Evolutionary conservation across 179 eudicot genomes (phyloP), one percentile per base, ranked within the genome.

Genomic region (Silene noctiflora): DNA sequence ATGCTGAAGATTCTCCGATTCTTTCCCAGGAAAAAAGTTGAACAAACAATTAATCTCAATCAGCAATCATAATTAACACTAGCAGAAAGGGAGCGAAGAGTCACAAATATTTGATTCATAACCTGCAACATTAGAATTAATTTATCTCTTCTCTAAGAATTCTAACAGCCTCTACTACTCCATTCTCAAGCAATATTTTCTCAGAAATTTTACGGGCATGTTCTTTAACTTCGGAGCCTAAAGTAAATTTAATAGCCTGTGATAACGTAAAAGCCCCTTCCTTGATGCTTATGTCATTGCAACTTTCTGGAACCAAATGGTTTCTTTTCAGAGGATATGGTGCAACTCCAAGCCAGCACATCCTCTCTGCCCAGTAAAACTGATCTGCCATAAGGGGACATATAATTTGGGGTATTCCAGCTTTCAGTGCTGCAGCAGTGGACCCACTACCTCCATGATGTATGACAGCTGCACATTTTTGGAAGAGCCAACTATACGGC

Each of bases 381-480:
- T 96, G 98, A 85, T 96, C 98, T 75, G 91, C 85, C 84, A 93
- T 88, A 80, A 91, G 91, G 11, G 99, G 98, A 66, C 98, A 93
- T 31, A 93, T 10, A 71, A 96, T 91, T 89, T 95, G 99, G 46
- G 99, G 94, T 75, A 87, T 83, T 80, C 98, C 99, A 13, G 94
- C 93, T 51, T 77, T 89, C 60, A 93, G 79, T 56, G 99, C 98
- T 17, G 95, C 99, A 66, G 99, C 98, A 63, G 96, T 91, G 53
- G 98, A 86, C 71, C 99, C 99, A 85, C 99, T 95, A 70, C 99
- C 99, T 29, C 99, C 98, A 21, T 96, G 99, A 89, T 93, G 99
- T 75, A 96, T 75, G 69, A 82, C 99, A 79, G 86, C 88, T 69
- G 88, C 86, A 80, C 99, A 95, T 82, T 84, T 88, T 33, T 79